Percentiles rank a stretch among this genome's conserved stretches.
phyloP scores from a whole-genome alignment of 1,284 basidiomycete species.

The Xerocomus nothofagi region DNA sequence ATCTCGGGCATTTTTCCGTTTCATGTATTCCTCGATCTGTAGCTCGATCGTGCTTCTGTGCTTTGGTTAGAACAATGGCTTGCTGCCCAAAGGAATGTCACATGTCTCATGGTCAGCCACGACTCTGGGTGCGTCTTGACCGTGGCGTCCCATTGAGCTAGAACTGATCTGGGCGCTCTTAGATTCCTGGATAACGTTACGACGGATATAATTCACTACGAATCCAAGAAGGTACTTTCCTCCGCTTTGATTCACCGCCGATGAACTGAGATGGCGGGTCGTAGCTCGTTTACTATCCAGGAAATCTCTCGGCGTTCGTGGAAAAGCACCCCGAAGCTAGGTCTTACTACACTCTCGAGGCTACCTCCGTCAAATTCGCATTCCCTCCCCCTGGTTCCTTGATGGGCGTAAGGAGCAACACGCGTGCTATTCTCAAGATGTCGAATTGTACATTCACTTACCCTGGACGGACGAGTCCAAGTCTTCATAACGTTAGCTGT shows the following conservation, averaged over 20 bases:
- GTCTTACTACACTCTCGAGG: slow-evolving; percentile 96
- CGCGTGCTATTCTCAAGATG: slow-evolving; percentile 95
- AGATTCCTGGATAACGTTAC: slow-evolving; percentile 97
- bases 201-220: slow-evolving; percentile 98
- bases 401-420: slow-evolving; percentile 97
- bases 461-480: slow-evolving; percentile 82
- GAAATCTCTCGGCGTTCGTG: slow-evolving; percentile 93
- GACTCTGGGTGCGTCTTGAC: slow-evolving; percentile 78
- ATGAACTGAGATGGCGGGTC: slow-evolving; percentile 15
- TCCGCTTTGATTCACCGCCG: slow-evolving; percentile 20
- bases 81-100: slow-evolving; percentile 77
- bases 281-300: slow-evolving; percentile 91
- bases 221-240: slow-evolving; percentile 77
- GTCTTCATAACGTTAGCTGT: slow-evolving; percentile 87
- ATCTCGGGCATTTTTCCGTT: slow-evolving; percentile 18
- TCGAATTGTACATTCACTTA: slow-evolving; percentile 94
- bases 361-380: slow-evolving; percentile 92
- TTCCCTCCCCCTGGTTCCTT: slow-evolving; percentile 96
- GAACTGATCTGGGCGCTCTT: slow-evolving; percentile 10
- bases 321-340: slow-evolving; percentile 91
- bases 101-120: slow-evolving; percentile 95
- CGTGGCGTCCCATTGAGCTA: slow-evolving; percentile 13
- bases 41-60: slow-evolving; percentile 90
- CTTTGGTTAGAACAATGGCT: slow-evolving; percentile 94
- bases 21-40: slow-evolving; percentile 24